Base-by-base conservation (phyloP, 257 asterid genomes). In the Voacanga thouarsii region DNA sequence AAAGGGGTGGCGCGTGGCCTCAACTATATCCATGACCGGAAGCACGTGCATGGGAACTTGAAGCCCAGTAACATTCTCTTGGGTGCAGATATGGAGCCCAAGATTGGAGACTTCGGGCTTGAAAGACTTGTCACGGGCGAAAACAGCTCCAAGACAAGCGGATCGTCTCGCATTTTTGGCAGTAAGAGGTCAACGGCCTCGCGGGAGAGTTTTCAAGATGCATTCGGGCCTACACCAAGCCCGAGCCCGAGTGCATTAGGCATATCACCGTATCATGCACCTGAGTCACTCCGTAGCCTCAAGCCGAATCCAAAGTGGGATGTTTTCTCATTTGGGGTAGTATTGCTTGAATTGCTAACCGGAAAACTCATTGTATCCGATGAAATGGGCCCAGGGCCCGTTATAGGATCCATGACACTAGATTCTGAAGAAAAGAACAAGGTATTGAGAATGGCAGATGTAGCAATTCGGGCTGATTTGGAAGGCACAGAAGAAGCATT, bases 1-100 rank as follows among this genome's bases (percentile, higher is more conserved):
- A 91, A 83, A 83, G 98, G 99, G 4, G 97, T 93, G 85, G 98
- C 99, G 28, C 92, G 98, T 43, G 99, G 98, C 69, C 88, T 95
- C 1, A 64, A 79, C 67, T 93, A 93, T 82, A 88, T 95, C 80
- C 97, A 93, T 80, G 97, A 93, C 49, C 92, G 89, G 85, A 95
- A 93, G 69, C 96, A 95, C 12, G 97, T 95, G 30, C 99, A 95
- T 24, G 98, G 98, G 6, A 95, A 95, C 81, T 81, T 95, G 65
- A 95, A 93, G 89, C 98, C 98, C 82, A 93, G 84, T 26, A 95
- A 91, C 83, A 87, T 94, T 70, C 76, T 94, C 1, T 70, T 94
- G 78, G 95, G 97, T 71, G 53, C 68, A 3, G 96, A 89, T 57
- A 90, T 90, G 96, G 99, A 95, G 81, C 96, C 99, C 88, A 93